A percentile compares a stretch with the other conserved stretches of the same genome.
Evolutionary conservation across 108 stramenopile species (phyloP).

Genomic region (Mayamaea pseudoterrestris): DNA sequence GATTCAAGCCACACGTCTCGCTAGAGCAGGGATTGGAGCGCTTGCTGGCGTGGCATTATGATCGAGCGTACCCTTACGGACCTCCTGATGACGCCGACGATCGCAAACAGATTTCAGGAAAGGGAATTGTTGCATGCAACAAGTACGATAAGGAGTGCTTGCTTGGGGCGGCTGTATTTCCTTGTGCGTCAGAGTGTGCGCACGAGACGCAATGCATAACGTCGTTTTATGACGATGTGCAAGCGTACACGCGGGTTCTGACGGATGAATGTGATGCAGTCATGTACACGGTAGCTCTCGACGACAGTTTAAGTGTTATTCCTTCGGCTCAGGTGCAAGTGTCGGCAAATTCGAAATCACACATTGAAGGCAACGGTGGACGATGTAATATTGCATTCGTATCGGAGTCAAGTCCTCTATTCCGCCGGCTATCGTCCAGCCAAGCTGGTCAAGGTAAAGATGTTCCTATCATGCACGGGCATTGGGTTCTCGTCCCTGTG

Average conservation of each 20-base stretch:
- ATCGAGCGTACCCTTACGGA: conserved; percentile 59
- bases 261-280: conserved; percentile 52
- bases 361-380: conserved; percentile 20
- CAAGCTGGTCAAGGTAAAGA: background rate
- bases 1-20: conserved; percentile 43
- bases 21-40: conserved; percentile 45
- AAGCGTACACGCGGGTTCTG: conserved; percentile 28
- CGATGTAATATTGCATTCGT: conserved; percentile 72
- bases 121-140: conserved; percentile 37
- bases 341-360: conserved; percentile 25
- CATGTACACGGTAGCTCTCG: conserved; percentile 59
- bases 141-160: conserved; percentile 65
- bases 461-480: conserved; percentile 36
- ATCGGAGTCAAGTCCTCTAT: conserved; percentile 38
- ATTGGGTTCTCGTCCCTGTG: conserved; percentile 61
- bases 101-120: conserved; percentile 9
- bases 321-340: conserved; percentile 40
- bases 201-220: conserved; percentile 41
- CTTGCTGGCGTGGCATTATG: conserved; percentile 65
- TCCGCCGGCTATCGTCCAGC: conserved; percentile 13
- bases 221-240: conserved; percentile 55
- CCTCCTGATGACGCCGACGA: background rate
- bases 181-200: conserved; percentile 73
- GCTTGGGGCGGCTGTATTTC: conserved; percentile 61
- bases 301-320: conserved; percentile 32